Evolutionary conservation across 2,329 filamentous ascomycete genomes (phyloP).

Genomic region (Purpureocillium lavendulum): DNA sequence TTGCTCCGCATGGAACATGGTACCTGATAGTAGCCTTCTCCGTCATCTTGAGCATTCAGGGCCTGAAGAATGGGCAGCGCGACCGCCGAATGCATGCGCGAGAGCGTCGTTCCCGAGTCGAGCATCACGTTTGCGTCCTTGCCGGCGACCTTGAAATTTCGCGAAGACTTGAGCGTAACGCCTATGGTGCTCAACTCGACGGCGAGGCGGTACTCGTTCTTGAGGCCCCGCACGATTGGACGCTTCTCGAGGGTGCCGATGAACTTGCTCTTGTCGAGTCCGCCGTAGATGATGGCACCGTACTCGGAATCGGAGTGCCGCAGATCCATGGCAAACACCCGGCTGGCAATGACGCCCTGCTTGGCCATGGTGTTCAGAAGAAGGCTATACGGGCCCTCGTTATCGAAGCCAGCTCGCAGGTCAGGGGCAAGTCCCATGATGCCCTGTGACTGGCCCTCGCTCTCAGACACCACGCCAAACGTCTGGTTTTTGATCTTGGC

Average conservation of each 20-base stretch:
- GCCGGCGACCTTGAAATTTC: constrained; percentile 15
- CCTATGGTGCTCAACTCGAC: constrained; percentile 22
- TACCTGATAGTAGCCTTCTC: constrained; percentile 34
- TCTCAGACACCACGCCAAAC: constrained; percentile 38
- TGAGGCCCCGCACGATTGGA: constrained; percentile 29
- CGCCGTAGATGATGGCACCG: constrained; percentile 45
- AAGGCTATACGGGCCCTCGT: constrained; percentile 37
- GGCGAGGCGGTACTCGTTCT: constrained; percentile 28
- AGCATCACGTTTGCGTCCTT: constrained; percentile 35
- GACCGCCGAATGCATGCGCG: constrained; percentile 32
- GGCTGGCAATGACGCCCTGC: constrained; percentile 38
- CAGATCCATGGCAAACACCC: constrained; percentile 43
- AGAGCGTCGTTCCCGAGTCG: constrained; percentile 45
- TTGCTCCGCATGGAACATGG: constrained; percentile 29
- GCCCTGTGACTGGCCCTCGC: constrained; percentile 39
- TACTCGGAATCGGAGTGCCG: constrained; percentile 31
- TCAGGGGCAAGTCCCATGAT: constrained; percentile 43
- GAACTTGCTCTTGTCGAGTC: constrained; percentile 43
- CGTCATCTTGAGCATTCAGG: constrained; percentile 31
- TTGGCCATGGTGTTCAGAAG: constrained; percentile 40
- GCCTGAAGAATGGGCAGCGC: constrained; percentile 32
- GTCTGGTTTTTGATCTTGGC: constrained; percentile 34
- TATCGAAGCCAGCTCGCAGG: constrained; percentile 26
- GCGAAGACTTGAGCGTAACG: constrained; percentile 15
- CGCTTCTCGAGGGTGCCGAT: constrained; percentile 34